Percentiles rank a stretch among this genome's conserved stretches.
phyloP scores from a whole-genome alignment of 768 basidiomycete genomes.

The Lentinula guzmanii region DNA sequence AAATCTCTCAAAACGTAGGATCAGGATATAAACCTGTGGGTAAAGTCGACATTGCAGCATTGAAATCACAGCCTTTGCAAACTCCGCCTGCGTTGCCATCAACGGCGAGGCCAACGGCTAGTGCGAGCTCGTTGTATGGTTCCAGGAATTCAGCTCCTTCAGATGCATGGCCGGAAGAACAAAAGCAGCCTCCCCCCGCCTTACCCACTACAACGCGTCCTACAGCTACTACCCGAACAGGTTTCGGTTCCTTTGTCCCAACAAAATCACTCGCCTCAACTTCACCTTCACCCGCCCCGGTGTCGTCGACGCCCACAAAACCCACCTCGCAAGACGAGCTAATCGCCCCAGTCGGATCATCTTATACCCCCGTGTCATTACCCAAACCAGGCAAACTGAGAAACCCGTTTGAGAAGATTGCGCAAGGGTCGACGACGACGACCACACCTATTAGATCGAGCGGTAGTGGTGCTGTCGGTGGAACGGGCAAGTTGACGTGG shows the following conservation, averaged over 20 bases:
- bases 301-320: slow-evolving; percentile 52
- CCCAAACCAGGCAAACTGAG: slow-evolving; percentile 81
- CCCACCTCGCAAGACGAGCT: slow-evolving; percentile 68
- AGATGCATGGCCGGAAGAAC: slow-evolving; percentile 58
- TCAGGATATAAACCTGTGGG: slow-evolving; percentile 74
- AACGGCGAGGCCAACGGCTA: slow-evolving; percentile 33
- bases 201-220: slow-evolving; percentile 37
- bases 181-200: slow-evolving; percentile 31
- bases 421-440: slow-evolving; percentile 32
- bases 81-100: slow-evolving; percentile 31
- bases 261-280: slow-evolving; percentile 16
- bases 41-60: slow-evolving; percentile 58
- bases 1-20: slow-evolving; percentile 36
- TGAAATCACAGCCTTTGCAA: slow-evolving; percentile 39
- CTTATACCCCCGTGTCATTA: slow-evolving; percentile 84
- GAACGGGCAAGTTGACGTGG: slow-evolving; percentile 85
- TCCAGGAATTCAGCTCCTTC: slow-evolving; percentile 36
- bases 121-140: slow-evolving; percentile 39
- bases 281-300: slow-evolving; percentile 25
- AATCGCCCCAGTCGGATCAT: slow-evolving; percentile 81
- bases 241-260: not conserved
- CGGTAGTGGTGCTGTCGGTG: slow-evolving; percentile 11
- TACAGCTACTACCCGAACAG: slow-evolving; percentile 27
- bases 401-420: slow-evolving; percentile 71
- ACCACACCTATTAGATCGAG: slow-evolving; percentile 13